A percentile compares a stretch with the other conserved stretches of the same genome.
Conservation (phyloP, 371 early-diverging fungal genomes). For the Lichtheimia ornata region DNA sequence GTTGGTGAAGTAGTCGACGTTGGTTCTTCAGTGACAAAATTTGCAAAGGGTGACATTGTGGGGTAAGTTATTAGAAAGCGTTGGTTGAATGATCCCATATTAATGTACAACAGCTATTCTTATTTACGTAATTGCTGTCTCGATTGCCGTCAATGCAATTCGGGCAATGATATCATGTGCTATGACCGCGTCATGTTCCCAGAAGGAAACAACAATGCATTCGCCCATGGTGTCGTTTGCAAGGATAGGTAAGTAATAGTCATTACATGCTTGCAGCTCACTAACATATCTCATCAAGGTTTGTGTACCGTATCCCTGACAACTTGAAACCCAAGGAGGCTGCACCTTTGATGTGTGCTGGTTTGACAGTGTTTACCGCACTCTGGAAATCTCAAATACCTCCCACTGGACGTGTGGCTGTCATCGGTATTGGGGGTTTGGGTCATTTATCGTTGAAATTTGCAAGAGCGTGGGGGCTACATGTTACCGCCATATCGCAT, state of each 20-base stretch:
- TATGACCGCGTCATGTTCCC: slow-evolving; percentile 46
- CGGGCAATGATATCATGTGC: slow-evolving; percentile 52
- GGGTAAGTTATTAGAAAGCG: no score
- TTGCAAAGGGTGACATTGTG: slow-evolving; percentile 54
- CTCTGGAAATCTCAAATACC: slow-evolving; percentile 41
- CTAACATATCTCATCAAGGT: slow-evolving; percentile 18
- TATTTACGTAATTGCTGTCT: slow-evolving; percentile 45
- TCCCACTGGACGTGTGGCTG: slow-evolving; percentile 60
- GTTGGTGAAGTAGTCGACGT: slow-evolving; percentile 45
- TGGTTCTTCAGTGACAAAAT: slow-evolving; percentile 43
- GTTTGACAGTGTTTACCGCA: slow-evolving; percentile 63
- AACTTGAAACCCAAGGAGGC: slow-evolving; percentile 49
- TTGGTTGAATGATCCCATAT: background rate
- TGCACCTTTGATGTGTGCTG: slow-evolving; percentile 68
- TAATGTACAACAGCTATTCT: slow-evolving; percentile 15
- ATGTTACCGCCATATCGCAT: slow-evolving; percentile 44
- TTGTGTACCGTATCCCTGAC: slow-evolving; percentile 56
- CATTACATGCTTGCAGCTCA: background rate
- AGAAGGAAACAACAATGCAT: slow-evolving; percentile 47
- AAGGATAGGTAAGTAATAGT: slow-evolving; percentile 33
- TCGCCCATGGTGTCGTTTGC: slow-evolving; percentile 47
- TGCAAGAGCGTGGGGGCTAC: slow-evolving; percentile 60
- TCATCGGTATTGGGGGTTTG: slow-evolving; percentile 73
- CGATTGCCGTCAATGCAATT: slow-evolving; percentile 43
- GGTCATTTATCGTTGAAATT: slow-evolving; percentile 71